Conservation (phyloP, 2,329 filamentous ascomycete genomes). For the Colletotrichum sp. region DNA sequence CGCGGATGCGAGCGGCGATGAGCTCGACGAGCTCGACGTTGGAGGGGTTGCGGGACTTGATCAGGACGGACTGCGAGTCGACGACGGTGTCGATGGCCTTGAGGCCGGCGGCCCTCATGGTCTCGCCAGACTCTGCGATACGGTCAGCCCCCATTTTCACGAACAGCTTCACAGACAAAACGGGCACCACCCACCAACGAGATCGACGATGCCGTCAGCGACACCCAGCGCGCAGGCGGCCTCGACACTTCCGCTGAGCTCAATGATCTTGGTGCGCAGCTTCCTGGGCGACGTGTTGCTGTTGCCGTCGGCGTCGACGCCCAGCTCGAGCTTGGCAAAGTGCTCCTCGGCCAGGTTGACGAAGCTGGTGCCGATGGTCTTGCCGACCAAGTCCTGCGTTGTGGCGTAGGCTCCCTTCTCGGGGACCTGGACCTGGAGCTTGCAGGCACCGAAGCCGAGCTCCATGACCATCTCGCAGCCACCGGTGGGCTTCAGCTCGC, state of each 20-base stretch:
- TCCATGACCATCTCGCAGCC: slow-evolving; percentile 88
- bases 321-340: slow-evolving; percentile 77
- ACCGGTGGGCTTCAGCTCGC: slow-evolving; percentile 54
- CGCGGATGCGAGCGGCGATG: slow-evolving; percentile 85
- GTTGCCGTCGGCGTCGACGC: slow-evolving; percentile 47
- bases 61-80: slow-evolving; percentile 84
- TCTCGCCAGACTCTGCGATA: slow-evolving; percentile 86
- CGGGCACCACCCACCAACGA: slow-evolving; percentile 74
- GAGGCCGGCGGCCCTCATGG: slow-evolving; percentile 94
- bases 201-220: slow-evolving; percentile 95
- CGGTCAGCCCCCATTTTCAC: background rate
- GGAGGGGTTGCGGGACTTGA: slow-evolving; percentile 85
- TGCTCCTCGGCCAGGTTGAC: slow-evolving; percentile 83
- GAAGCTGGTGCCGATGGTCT: slow-evolving; percentile 96
- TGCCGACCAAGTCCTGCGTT: slow-evolving; percentile 82
- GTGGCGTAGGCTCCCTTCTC: slow-evolving; percentile 76
- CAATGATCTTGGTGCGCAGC: slow-evolving; percentile 87
- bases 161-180: background rate
- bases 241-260: slow-evolving; percentile 95
- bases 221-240: slow-evolving; percentile 95
- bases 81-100: slow-evolving; percentile 95
- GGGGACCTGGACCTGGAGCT: slow-evolving; percentile 95
- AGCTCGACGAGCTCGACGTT: slow-evolving; percentile 82
- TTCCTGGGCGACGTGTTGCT: slow-evolving; percentile 46
- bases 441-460: slow-evolving; percentile 88